Evolutionary conservation across 495 filamentous ascomycete species (phyloP).

Genomic region (Trichoderma asperelloides): DNA sequence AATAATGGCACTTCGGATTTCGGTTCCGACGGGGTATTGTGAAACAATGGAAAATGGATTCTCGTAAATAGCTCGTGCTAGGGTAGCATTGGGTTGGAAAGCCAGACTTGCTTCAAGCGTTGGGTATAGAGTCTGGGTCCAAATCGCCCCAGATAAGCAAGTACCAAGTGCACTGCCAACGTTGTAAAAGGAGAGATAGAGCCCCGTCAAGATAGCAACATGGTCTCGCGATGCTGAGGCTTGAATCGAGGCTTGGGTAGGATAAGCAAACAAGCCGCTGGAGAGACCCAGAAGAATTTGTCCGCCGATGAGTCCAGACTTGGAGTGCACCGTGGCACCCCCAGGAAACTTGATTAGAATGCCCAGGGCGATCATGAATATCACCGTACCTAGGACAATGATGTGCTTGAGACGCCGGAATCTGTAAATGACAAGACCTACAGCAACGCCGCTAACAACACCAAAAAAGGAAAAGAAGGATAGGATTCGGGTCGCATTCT

Average conservation of each 20-base stretch:
- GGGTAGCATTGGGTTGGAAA: conserved; percentile 7
- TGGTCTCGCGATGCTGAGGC: conserved; percentile 9
- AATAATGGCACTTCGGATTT: conserved; percentile 7
- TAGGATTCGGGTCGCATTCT: conserved; percentile 7
- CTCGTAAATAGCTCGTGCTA: conserved; percentile 8
- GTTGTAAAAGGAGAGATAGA: conserved; percentile 11
- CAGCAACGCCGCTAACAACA: conserved; percentile 8
- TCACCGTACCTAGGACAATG: conserved; percentile 4
- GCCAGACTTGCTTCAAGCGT: background rate
- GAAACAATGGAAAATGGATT: conserved; percentile 3
- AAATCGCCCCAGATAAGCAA: conserved; percentile 6
- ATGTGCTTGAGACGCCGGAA: conserved; percentile 9
- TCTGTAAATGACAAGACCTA: conserved; percentile 6
- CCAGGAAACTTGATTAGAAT: conserved; percentile 5
- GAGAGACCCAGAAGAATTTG: conserved; percentile 8
- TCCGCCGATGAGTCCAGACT: conserved; percentile 3
- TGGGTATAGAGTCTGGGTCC: conserved; percentile 4
- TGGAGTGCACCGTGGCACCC: background rate
- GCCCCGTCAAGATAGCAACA: conserved; percentile 11
- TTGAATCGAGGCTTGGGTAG: conserved; percentile 9
- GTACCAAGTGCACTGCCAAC: conserved; percentile 10
- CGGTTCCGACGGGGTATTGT: conserved; percentile 9
- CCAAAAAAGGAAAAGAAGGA: conserved; percentile 11
- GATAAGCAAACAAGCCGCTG: conserved; percentile 10
- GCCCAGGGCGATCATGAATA: conserved; percentile 6